Percentiles rank a stretch among this genome's conserved stretches.
These are phyloP conservation scores for Sugiyamaella grinbergsii DNA, from an alignment of 1,139 yeast genomes.

Conservation along the genomic window DNA sequence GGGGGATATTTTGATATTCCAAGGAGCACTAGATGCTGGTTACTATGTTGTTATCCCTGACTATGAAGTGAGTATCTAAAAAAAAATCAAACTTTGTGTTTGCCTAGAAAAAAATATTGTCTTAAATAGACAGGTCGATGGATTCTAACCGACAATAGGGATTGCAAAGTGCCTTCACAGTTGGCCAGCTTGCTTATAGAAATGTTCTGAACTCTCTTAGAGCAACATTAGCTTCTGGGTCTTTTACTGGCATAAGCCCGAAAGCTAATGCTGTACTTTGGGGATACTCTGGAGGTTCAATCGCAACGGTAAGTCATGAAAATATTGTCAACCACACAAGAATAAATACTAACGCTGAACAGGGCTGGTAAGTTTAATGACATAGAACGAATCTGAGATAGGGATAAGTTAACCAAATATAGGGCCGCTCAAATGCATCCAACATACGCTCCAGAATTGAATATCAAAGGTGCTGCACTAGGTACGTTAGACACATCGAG, in stretches of 20 bases:
- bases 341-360: conserved; percentile 1
- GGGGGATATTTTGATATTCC: conserved; percentile 19
- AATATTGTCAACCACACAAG: too few species aligned
- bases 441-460: conserved; percentile 38
- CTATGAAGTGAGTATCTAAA: conserved; percentile 20
- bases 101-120: too few species aligned
- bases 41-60: conserved; percentile 30
- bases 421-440: conserved; percentile 36
- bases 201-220: conserved; percentile 30
- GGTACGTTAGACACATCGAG: conserved; percentile 28
- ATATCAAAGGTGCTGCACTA: conserved; percentile 28
- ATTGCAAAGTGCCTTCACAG: conserved; percentile 25
- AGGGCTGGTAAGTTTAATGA: conserved; percentile 5
- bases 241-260: conserved; percentile 26
- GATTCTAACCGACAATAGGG: conserved; percentile 5
- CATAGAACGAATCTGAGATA: not conserved
- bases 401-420: not conserved
- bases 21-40: conserved; percentile 20
- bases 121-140: not conserved
- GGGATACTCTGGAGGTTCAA: conserved; percentile 42
- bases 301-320: conserved; percentile 36
- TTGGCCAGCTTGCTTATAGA: conserved; percentile 29
- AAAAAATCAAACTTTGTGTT: too few species aligned
- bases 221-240: conserved; percentile 27
- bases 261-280: conserved; percentile 27